Evolutionary conservation across 1,284 basidiomycete species (phyloP).

Genomic region (Grifola frondosa): DNA sequence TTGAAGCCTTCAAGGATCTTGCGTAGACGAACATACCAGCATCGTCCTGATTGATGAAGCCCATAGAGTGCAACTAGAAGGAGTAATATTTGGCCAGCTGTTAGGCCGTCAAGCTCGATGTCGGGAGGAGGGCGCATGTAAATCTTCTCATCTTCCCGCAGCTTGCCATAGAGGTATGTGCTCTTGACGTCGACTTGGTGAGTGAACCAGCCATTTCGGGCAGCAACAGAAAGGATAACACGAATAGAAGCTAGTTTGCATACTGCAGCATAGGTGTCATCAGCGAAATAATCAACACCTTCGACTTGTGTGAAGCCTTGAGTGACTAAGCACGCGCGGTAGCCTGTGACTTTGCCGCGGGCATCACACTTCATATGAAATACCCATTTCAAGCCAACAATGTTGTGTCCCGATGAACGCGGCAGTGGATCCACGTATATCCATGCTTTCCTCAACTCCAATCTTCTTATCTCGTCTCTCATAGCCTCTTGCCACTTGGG

Average conservation of each 20-base stretch:
- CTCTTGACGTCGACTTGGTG: constrained; percentile 41
- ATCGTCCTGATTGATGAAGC: constrained; percentile 22
- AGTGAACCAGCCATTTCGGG: constrained; percentile 23
- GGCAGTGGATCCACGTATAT: constrained; percentile 15
- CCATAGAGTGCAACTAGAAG: constrained; percentile 21
- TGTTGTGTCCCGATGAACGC: constrained; percentile 16
- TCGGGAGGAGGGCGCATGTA: constrained; percentile 33
- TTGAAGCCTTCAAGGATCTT: constrained; percentile 7
- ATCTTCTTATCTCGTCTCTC: too few relatives aligned
- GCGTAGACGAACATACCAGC: constrained; percentile 28
- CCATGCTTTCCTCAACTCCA: too few relatives aligned
- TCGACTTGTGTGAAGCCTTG: constrained; percentile 36
- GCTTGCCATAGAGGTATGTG: constrained; percentile 38
- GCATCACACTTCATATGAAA: constrained; percentile 32
- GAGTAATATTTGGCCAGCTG: constrained; percentile 15
- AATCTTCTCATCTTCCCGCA: constrained; percentile 25
- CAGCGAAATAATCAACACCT: constrained; percentile 38
- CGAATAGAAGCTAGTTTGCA: constrained; percentile 27
- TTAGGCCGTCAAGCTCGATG: constrained; percentile 32
- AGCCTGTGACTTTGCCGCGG: constrained; percentile 21
- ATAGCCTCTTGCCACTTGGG: too few relatives aligned
- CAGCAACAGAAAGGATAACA: constrained; percentile 29
- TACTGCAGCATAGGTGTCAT: constrained; percentile 35
- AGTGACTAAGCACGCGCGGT: constrained; percentile 37
- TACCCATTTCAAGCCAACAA: constrained; percentile 31